Base-by-base conservation (phyloP, 2,329 filamentous ascomycete genomes). In the Orbilia ellipsospora region DNA sequence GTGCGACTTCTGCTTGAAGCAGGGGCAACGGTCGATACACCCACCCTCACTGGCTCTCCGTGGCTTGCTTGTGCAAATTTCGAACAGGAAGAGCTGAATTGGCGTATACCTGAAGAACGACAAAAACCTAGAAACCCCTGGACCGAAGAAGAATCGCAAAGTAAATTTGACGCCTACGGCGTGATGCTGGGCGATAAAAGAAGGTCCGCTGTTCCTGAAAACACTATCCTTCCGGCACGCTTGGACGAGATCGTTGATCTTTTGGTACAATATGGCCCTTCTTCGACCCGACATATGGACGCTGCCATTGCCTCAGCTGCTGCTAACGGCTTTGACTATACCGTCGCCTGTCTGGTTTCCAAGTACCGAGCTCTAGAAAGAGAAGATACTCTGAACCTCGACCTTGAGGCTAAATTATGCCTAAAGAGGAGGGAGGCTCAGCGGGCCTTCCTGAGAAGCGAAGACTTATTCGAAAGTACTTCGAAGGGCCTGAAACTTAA, bases 21-120 rank as follows among this genome's bases (percentile, higher is more conserved):
- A 0, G 77, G 77, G 18, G 77, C 73, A 23, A 75, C 63, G 20
- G 50, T 77, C 28, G 62, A 77, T 52, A 64, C 60, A 7, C 50
- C 45, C 16, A 42, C 45, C 4, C 13, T 8, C 5, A 88, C 87
- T 1, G 88, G 84, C 48, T 85, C 84, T 48, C 84, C 82, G 10
- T 86, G 80, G 2, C 28, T 4, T 3, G 28, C 28, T 31, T 31
- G 28, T 31, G 28, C 28, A 31, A 7, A 4, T 31, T 31, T 31
- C 7, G 28, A 31, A 7, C 28, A 31, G 28, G 28, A 31, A 31
- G 28, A 31, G 28, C 28, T 31, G 7, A 31, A 31, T 31, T 31
- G 28, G 28, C 28, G 28, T 31, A 31, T 4, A 31, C 3, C 28
- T 31, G 4, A 31, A 7, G 4, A 31, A 31, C 3, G 7, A 31